Conservation (phyloP, 2,329 filamentous ascomycete species). For the Xylaria sp. region DNA sequence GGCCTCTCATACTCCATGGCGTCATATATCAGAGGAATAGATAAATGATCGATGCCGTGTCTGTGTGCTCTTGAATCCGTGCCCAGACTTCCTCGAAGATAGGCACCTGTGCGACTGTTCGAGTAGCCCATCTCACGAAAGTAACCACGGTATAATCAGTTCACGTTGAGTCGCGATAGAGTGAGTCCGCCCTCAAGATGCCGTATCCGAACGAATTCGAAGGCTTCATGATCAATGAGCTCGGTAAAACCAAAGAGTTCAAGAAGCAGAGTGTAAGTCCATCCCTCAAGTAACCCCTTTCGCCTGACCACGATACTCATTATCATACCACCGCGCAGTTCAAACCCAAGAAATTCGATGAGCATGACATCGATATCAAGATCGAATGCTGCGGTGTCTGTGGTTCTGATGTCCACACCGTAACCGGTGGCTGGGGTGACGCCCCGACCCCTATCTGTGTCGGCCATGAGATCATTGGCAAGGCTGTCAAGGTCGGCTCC, state of each 20-base stretch:
- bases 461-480: conserved; percentile 57
- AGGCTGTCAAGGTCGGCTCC: conserved; percentile 37
- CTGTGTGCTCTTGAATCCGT: not conserved
- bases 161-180: not conserved
- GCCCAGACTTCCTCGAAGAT: not conserved
- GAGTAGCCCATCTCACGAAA: no score
- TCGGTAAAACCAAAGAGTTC: conserved; percentile 29
- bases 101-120: not conserved
- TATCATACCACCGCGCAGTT: conserved; percentile 19
- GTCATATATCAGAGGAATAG: conserved; percentile 4
- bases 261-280: conserved; percentile 29
- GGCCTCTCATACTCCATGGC: conserved; percentile 4
- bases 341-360: conserved; percentile 30
- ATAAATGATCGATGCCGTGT: not conserved
- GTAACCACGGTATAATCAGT: no score
- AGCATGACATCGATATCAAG: conserved; percentile 63
- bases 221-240: conserved; percentile 31
- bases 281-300: not conserved
- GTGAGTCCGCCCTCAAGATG: conserved; percentile 19
- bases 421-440: conserved; percentile 33
- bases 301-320: not conserved
- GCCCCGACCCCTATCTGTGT: conserved; percentile 42
- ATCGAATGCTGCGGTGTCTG: conserved; percentile 60
- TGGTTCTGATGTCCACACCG: conserved; percentile 46
- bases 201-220: conserved; percentile 31